Percentiles rank a stretch among this genome's conserved stretches.
Conservation (phyloP, 495 filamentous ascomycete genomes). For the Wilcoxina mikolae region DNA sequence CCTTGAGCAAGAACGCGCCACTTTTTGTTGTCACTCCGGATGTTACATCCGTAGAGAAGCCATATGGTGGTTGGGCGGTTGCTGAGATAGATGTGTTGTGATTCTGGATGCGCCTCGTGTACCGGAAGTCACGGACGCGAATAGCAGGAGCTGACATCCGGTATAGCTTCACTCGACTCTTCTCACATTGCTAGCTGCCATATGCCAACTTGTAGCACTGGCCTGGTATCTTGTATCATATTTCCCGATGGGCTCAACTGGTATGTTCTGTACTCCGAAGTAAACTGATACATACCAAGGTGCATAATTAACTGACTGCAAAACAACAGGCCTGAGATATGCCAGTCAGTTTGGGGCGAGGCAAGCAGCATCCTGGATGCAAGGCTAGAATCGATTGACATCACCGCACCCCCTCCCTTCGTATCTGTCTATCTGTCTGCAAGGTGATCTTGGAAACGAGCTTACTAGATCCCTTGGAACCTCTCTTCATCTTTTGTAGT, state of each 20-base stretch:
- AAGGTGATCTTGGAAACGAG: conserved; percentile 5
- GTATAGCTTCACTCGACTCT: conserved; percentile 59
- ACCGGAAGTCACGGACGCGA: too few relatives aligned
- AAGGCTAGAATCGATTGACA: conserved; percentile 42
- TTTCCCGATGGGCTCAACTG: conserved; percentile 91
- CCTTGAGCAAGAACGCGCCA: too few relatives aligned
- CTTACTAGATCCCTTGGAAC: too few relatives aligned
- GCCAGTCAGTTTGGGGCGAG: conserved; percentile 73
- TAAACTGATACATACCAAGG: too few relatives aligned
- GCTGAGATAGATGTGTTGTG: too few relatives aligned
- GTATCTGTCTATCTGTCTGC: too few relatives aligned
- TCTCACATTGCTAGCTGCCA: conserved; percentile 67
- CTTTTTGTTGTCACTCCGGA: background rate
- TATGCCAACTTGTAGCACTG: conserved; percentile 68
- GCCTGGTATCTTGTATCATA: conserved; percentile 95
- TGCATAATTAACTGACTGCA: too few relatives aligned
- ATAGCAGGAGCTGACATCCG: too few relatives aligned
- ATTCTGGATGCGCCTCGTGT: too few relatives aligned
- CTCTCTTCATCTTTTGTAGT: too few relatives aligned
- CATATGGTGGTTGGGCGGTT: too few relatives aligned
- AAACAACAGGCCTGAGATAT: conserved; percentile 58
- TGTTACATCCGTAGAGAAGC: background rate
- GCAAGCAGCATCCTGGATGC: conserved; percentile 79
- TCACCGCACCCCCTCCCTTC: too few relatives aligned
- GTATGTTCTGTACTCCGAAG: conserved; percentile 50